phyloP scores from a whole-genome alignment of 2,329 filamentous ascomycete species.

The Penicillium sp. region DNA sequence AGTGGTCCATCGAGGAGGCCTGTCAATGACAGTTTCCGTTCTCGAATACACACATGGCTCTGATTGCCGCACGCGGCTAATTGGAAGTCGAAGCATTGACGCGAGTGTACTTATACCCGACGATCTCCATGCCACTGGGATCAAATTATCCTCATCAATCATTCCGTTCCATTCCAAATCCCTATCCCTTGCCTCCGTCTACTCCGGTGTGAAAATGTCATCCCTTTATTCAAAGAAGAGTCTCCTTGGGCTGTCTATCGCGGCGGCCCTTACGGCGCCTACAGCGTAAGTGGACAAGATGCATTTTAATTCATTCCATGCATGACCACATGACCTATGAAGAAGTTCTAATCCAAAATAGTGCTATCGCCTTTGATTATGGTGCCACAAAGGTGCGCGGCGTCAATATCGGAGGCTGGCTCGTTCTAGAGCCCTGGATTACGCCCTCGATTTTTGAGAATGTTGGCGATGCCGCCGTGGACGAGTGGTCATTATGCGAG shows the following conservation, averaged over 20 bases:
- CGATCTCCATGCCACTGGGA: conserved; percentile 23
- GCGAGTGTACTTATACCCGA: conserved; percentile 28
- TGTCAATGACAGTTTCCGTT: conserved; percentile 10
- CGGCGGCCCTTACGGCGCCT: conserved; percentile 19
- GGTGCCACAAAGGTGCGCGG: conserved; percentile 53
- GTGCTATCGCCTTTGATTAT: conserved; percentile 45
- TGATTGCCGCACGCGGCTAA: conserved; percentile 15
- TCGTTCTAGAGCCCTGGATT: conserved; percentile 60
- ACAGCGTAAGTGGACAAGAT: conserved; percentile 20
- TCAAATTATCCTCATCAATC: conserved; percentile 12
- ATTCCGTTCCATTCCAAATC: conserved; percentile 19
- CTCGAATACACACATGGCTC: conserved; percentile 3
- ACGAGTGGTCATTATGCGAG: conserved; percentile 52
- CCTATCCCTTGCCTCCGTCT: too few species aligned
- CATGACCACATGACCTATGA: neutral
- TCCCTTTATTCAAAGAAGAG: conserved; percentile 20
- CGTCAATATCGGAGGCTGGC: conserved; percentile 61
- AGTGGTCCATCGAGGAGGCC: neutral
- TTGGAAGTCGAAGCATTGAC: conserved; percentile 6
- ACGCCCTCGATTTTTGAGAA: conserved; percentile 55
- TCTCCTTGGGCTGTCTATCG: conserved; percentile 23
- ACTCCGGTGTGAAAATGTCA: conserved; percentile 19
- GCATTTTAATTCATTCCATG: neutral
- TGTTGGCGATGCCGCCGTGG: conserved; percentile 46
- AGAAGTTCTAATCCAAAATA: conserved; percentile 8